Evolutionary conservation across 768 basidiomycete species (phyloP), one percentile per base, ranked within the genome.

Genomic region (Hericium rajendrae): DNA sequence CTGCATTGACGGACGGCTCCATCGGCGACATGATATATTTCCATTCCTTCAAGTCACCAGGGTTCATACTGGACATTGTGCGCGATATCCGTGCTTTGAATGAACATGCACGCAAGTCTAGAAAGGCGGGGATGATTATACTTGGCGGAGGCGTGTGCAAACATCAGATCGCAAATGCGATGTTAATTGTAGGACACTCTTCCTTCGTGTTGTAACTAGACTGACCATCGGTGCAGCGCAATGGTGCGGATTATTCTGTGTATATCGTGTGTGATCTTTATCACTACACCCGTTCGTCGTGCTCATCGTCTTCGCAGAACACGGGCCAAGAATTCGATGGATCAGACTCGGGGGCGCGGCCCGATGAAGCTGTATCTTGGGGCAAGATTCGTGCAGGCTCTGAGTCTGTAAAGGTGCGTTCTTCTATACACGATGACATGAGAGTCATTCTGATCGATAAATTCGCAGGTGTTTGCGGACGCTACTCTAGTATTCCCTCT

Each of bases 291-390:
- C 38, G 5, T 22, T 54, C 37, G 6, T 12, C 32, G 16, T 57
- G 32, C 48, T 56, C 15, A 18, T 16, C 50, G 38, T 13, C 46
- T 26, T 59, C 20, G 1, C 61, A 92, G 90, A 99, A 98, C 67
- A 99, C 97, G 2, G 97, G 95, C 0, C 94, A 99, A 75, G 97
- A 99, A 74, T 99, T 97, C 63, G 97, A 99, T 69, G 97, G 97
- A 2, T 97, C 94, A 8, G 95, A 98, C 70, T 94, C 94, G 5
- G 95, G 95, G 16, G 94, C 97, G 37, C 78, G 91, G 58, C 97
- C 97, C 9, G 97, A 99, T 65, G 97, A 99, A 72, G 97, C 97
- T 1, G 84, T 99, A 24, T 94, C 91, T 3, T 99, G 97, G 97
- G 97, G 97, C 1, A 99, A 99, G 75, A 97, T 98, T 60, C 82